Percentiles rank a stretch among this genome's conserved stretches.
These are phyloP conservation scores for Saturnispora saitoi DNA, from an alignment of 805 yeast genomes.

Conservation along the genomic window DNA sequence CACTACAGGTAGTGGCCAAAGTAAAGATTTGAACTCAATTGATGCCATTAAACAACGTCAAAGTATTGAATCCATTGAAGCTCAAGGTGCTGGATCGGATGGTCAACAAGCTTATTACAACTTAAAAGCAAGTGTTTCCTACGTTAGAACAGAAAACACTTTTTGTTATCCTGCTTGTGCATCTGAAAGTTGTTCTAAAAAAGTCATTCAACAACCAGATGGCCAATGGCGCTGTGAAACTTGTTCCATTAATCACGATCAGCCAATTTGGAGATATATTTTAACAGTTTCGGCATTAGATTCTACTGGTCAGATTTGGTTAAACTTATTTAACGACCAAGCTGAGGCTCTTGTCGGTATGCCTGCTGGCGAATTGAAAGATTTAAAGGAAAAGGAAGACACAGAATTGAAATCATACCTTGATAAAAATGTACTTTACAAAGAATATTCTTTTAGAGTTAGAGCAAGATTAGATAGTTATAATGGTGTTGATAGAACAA, in stretches of 20 bases:
- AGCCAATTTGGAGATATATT: slow-evolving; percentile 74
- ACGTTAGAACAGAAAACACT: slow-evolving; percentile 55
- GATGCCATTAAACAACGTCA: slow-evolving; percentile 49
- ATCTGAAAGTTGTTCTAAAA: slow-evolving; percentile 69
- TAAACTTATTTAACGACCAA: slow-evolving; percentile 78
- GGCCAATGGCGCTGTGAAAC: slow-evolving; percentile 91
- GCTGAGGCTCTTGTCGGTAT: slow-evolving; percentile 57
- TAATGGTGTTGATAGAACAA: slow-evolving; percentile 66
- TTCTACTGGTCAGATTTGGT: slow-evolving; percentile 75
- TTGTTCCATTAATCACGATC: slow-evolving; percentile 61
- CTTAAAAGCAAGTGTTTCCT: slow-evolving; percentile 66
- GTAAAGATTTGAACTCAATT: slow-evolving; percentile 26
- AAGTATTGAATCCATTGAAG: slow-evolving; percentile 55
- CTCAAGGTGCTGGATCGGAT: slow-evolving; percentile 58
- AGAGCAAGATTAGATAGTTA: slow-evolving; percentile 80
- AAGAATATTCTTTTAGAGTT: slow-evolving; percentile 65
- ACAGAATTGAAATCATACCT: slow-evolving; percentile 26
- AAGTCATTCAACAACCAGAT: slow-evolving; percentile 64
- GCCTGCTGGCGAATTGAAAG: slow-evolving; percentile 53
- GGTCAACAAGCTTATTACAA: slow-evolving; percentile 77
- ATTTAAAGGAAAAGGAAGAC: slow-evolving; percentile 39
- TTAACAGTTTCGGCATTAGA: slow-evolving; percentile 73
- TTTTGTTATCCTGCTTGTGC: slow-evolving; percentile 88
- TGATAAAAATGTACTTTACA: slow-evolving; percentile 39
- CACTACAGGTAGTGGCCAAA: slow-evolving; percentile 22